phyloP scores from a whole-genome alignment of 208 protist genomes.

The Novymonas esmeraldas region DNA sequence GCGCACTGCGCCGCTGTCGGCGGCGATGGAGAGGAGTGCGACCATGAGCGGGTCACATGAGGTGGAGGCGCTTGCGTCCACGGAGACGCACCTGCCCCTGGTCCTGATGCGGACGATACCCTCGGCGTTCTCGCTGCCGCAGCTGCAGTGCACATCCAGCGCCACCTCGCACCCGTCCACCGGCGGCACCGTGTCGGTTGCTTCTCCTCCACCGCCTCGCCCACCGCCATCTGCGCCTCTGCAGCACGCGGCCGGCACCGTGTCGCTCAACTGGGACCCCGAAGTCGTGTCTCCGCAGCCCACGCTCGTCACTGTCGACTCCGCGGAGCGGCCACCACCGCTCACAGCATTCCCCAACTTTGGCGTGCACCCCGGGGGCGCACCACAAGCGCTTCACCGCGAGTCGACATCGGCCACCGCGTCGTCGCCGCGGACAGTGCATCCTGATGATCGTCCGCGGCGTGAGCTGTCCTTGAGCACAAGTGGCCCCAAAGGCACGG shows the following conservation, averaged over 20 bases:
- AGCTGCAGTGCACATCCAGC: background rate
- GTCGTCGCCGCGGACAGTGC: background rate
- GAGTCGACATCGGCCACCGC: background rate
- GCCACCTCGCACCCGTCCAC: background rate
- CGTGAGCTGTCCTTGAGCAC: background rate
- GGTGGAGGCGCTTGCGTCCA: background rate
- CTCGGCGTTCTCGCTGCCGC: background rate
- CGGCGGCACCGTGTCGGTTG: background rate
- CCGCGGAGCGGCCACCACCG: background rate
- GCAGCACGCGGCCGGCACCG: background rate
- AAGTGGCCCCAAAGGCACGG: background rate
- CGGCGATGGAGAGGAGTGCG: background rate
- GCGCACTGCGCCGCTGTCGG: background rate
- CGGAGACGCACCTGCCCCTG: background rate
- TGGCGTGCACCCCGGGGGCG: background rate
- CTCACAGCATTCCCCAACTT: conserved; percentile 9
- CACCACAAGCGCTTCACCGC: background rate
- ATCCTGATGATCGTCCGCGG: background rate
- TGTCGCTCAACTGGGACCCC: background rate
- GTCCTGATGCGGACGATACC: background rate
- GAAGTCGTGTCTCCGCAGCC: background rate
- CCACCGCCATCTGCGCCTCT: background rate
- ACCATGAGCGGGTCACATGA: background rate
- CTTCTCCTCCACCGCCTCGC: background rate
- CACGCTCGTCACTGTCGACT: background rate